Evolutionary conservation across 495 filamentous ascomycete genomes (phyloP), one percentile per base, ranked within the genome.

Genomic region (Hypoxylon fragiforme): DNA sequence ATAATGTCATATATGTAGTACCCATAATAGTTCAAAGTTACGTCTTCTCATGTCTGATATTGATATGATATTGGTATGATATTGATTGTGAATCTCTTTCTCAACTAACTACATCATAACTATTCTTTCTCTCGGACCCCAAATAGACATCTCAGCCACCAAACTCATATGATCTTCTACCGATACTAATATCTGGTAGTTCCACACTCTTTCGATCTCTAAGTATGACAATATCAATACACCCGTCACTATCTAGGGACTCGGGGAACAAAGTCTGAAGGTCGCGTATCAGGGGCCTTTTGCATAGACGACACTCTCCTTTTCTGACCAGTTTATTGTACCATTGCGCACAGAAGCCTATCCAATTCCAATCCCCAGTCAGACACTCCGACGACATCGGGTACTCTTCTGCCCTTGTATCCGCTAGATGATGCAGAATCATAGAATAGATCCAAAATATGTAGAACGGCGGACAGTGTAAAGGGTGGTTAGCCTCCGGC

Each of bases 361-460:
- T n/a, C 8, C 7, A 2, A 18, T 12, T 14, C 39, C 11, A 7
- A 6, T 13, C 7, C 16, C 19, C 8, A 7, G 12, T 4, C 2
- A 40, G 16, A n/a, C 37, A 40, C 4, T 4, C 19, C 19, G 20
- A n/a, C 3, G 6, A 12, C 8, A 9, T 26, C 11, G 39, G 39
- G 20, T 26, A 26, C 3, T 42, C 39, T 21, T 22, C 19, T 6
- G 20, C 12, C 13, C 39, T 19, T 21, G 19, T 12, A 12, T 12
- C 39, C 15, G 26, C 39, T n/a, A 42, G n/a, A 15, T 42, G 39
- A 26, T 42, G 39, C 39, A 42, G 12, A n/a, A 42, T n/a, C 39
- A 42, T 42, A 9, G 39, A 42, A n/a, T 42, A 42, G 20, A 42
- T 26, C 9, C 19, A 19, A 2, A 42, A 21, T 19, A 42, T 26